Evolutionary conservation across 2,329 filamentous ascomycete species (phyloP).

Genomic region (Xylaria sp.): DNA sequence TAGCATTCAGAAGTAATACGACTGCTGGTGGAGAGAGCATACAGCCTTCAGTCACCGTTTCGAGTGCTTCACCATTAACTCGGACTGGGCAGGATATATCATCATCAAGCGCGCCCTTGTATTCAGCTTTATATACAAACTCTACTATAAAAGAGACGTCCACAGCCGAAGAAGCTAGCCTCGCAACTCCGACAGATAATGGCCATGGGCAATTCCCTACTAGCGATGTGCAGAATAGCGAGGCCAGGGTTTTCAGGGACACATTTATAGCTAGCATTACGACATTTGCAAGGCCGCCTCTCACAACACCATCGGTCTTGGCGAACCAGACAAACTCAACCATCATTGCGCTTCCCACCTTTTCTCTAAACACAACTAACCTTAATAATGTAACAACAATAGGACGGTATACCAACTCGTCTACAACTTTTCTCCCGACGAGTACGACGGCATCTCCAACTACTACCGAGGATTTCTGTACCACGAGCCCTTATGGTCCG

Average conservation of each 20-base stretch:
- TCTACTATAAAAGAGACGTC: not conserved
- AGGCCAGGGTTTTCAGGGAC: conserved; percentile 6
- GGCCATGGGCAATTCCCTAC: conserved; percentile 1
- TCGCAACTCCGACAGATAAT: conserved; percentile 2
- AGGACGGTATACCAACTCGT: conserved; percentile 18
- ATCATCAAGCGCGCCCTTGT: not conserved
- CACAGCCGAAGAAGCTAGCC: not conserved
- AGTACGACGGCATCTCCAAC: conserved; percentile 24
- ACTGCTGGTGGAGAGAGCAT: conserved; percentile 10
- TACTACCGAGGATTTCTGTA: conserved; percentile 41
- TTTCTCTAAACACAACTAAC: conserved; percentile 18
- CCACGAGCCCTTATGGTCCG: conserved; percentile 42
- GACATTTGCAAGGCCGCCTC: conserved; percentile 24
- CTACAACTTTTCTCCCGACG: conserved; percentile 24
- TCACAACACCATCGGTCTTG: conserved; percentile 17
- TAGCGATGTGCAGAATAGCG: not conserved
- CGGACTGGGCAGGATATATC: conserved; percentile 9
- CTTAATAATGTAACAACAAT: conserved; percentile 27
- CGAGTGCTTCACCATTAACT: not conserved
- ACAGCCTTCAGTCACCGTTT: conserved; percentile 3
- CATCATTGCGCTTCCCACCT: conserved; percentile 20
- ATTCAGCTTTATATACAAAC: conserved; percentile 3
- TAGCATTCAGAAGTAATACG: conserved; percentile 24
- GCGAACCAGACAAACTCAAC: conserved; percentile 24
- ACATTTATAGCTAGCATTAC: conserved; percentile 33